These are phyloP conservation scores for Cunninghamia lanceolata DNA, from an alignment of 75 land plant genomes.

Conservation along the genomic window DNA sequence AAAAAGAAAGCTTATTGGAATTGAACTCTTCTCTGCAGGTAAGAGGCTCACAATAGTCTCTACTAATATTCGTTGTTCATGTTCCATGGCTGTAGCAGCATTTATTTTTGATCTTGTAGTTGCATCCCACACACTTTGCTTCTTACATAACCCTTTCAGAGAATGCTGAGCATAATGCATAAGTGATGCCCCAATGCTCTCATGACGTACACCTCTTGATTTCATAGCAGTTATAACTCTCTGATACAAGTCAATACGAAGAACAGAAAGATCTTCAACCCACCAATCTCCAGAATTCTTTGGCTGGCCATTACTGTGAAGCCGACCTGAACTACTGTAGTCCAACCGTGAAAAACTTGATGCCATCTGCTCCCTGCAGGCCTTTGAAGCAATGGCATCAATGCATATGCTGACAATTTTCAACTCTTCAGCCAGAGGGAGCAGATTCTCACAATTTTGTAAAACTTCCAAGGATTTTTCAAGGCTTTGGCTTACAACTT, in stretches of 20 bases:
- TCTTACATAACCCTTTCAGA: slow-evolving; percentile 54
- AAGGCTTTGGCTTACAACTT: slow-evolving; percentile 64
- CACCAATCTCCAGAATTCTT: slow-evolving; percentile 73
- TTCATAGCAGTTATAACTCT: slow-evolving; percentile 72
- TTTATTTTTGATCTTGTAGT: slow-evolving; percentile 33
- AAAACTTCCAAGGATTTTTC: slow-evolving; percentile 74
- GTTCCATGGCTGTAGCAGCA: slow-evolving; percentile 26
- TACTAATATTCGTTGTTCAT: slow-evolving; percentile 56
- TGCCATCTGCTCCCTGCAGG: slow-evolving; percentile 75
- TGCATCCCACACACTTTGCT: slow-evolving; percentile 43
- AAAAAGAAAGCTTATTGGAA: slow-evolving; percentile 70
- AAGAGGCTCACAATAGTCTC: slow-evolving; percentile 74
- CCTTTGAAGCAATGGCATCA: slow-evolving; percentile 74
- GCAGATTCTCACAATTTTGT: slow-evolving; percentile 64
- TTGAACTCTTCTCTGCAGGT: slow-evolving; percentile 54
- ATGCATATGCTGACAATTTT: slow-evolving; percentile 64
- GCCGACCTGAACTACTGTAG: slow-evolving; percentile 80
- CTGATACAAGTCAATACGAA: slow-evolving; percentile 59
- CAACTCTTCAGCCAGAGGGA: slow-evolving; percentile 79
- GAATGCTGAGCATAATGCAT: slow-evolving; percentile 62
- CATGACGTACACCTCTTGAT: slow-evolving; percentile 72
- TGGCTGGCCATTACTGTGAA: slow-evolving; percentile 51
- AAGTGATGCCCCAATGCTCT: slow-evolving; percentile 75
- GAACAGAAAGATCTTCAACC: slow-evolving; percentile 73
- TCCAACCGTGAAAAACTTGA: slow-evolving; percentile 65